These are phyloP conservation scores for Eimeria acervulina DNA, from an alignment of 169 alveolate genomes.

Conservation along the genomic window DNA sequence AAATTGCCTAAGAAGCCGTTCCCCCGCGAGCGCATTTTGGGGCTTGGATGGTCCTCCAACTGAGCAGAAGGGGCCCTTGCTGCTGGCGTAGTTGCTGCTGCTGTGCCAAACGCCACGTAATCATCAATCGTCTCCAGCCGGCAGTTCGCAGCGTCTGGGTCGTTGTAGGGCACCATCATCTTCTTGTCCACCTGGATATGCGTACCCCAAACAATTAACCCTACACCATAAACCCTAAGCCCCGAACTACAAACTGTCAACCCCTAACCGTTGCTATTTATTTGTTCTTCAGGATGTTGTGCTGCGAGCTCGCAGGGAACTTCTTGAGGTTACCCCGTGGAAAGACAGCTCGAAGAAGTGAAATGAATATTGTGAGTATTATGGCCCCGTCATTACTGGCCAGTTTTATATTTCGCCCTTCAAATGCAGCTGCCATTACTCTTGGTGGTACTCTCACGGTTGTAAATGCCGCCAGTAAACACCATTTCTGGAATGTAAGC, in stretches of 20 bases:
- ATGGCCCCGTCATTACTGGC: neutral
- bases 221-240: too few relatives aligned
- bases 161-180: constrained; percentile 75
- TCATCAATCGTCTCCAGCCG: constrained; percentile 81
- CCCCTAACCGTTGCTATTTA: neutral
- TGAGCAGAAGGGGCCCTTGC: neutral
- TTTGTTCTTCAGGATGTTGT: neutral
- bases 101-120: constrained; percentile 75
- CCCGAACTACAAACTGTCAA: neutral
- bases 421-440: neutral
- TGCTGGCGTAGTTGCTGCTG: neutral
- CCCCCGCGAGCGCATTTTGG: neutral
- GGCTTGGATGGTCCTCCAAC: neutral
- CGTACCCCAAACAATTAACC: neutral
- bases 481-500: neutral
- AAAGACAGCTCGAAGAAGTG: too few relatives aligned
- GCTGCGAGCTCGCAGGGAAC: neutral
- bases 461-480: neutral
- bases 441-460: neutral
- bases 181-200: constrained; percentile 38
- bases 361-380: too few relatives aligned
- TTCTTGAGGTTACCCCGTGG: neutral
- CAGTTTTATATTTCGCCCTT: too few relatives aligned
- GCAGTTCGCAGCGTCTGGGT: constrained; percentile 80
- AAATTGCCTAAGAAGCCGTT: constrained; percentile 15